phyloP scores from a whole-genome alignment of 306 rosid species.

The Lagenaria siceraria region DNA sequence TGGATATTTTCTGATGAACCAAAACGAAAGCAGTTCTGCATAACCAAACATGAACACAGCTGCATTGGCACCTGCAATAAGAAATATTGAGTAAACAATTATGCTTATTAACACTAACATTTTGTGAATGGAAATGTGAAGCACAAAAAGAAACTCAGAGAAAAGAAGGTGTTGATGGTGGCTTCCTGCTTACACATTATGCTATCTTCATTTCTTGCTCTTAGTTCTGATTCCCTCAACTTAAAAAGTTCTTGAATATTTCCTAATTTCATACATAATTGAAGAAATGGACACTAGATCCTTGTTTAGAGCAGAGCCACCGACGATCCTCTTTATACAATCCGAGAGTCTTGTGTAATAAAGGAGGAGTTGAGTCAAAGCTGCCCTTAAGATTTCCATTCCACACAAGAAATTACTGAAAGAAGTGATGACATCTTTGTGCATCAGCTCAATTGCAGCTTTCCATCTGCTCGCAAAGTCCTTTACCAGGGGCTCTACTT shows the following conservation, averaged over 20 bases:
- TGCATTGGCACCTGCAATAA: background rate
- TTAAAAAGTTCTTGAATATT: conserved; percentile 89
- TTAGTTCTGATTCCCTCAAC: background rate
- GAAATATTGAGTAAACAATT: background rate
- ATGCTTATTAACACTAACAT: background rate
- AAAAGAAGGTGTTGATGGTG: background rate
- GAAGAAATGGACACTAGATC: conserved; percentile 86
- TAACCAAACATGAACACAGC: background rate
- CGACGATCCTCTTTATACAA: conserved; percentile 68
- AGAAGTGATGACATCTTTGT: conserved; percentile 95
- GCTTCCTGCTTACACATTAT: background rate
- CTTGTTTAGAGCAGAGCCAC: conserved; percentile 79
- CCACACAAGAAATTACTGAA: conserved; percentile 98
- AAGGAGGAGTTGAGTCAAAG: conserved; percentile 78
- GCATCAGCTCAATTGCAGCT: conserved; percentile 95
- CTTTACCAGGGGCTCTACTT: conserved; percentile 91
- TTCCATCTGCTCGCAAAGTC: conserved; percentile 96
- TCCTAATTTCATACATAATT: conserved; percentile 87
- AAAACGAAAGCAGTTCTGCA: background rate
- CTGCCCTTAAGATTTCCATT: conserved; percentile 83
- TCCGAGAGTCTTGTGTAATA: conserved; percentile 89
- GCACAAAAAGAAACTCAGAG: background rate
- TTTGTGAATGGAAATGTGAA: background rate
- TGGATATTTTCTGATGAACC: background rate
- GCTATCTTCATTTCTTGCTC: conserved; percentile 3